Base-by-base conservation (phyloP, 177 flowering plant species). In the Telopea speciosissima region DNA sequence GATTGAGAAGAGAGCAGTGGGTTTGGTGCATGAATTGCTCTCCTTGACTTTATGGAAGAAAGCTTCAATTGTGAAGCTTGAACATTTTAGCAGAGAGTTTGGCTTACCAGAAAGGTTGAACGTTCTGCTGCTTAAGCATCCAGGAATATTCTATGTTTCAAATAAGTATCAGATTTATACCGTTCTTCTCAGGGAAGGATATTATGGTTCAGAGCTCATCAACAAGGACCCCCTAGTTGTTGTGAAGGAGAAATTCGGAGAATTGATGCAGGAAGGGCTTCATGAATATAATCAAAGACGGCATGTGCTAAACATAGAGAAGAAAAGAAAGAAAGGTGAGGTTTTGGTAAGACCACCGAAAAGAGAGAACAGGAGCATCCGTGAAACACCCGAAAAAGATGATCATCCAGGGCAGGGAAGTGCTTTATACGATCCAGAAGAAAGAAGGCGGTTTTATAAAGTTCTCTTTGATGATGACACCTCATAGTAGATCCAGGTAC, bases 231-330 rank as follows among this genome's bases (percentile, higher is more conserved):
- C 97, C 0, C 85, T 96, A 40, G 93, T 96, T 33, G 80, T 82
- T 62, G 93, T 85, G 77, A 96, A 96, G 84, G 96, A 96, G 36
- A 91, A 88, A 71, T 91, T 89, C 81, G 98, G 98, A 56, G 97
- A 87, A 76, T 72, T 96, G 76, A 96, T 96, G 97, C 95, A 87
- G 75, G 95, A 87, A 76, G 98, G 99, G 0, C 89, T 86, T 74
- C 85, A 87, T 81, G 97, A 93, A 73, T 89, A 83, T 70, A 93
- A 91, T 72, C 65, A 73, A 61, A 87, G 95, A 79, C 84, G 74
- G 58, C 73, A 78, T 74, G 72, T 80, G 33, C 19, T 74, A 79
- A 93, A 96, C 78, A 68, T 90, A 66, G 97, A 95, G 71, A 91
- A 85, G 85, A 85, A 81, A 75, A 86, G 69, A 75, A 82, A 76